A percentile compares a stretch with the other conserved stretches of the same genome.
These are phyloP conservation scores for Ascochyta viciae-villosae DNA, from an alignment of 2,329 filamentous ascomycete species.

Conservation along the genomic window DNA sequence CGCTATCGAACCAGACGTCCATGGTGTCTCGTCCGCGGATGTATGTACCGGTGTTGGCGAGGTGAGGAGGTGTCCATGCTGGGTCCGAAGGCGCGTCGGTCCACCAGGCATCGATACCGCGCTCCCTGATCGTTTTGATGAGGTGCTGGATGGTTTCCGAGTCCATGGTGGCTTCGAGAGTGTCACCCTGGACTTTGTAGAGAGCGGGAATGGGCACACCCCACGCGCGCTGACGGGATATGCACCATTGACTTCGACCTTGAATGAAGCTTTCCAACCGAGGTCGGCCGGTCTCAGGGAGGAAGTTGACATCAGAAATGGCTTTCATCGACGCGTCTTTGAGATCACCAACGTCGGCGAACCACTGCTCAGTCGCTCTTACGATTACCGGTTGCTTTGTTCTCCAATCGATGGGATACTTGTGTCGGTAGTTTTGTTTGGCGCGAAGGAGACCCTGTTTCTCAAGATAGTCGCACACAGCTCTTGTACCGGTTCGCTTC, in stretches of 20 bases:
- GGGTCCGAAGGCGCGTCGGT: slow-evolving; percentile 77
- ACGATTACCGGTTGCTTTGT: slow-evolving; percentile 92
- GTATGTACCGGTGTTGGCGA: slow-evolving; percentile 65
- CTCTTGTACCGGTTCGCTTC: slow-evolving; percentile 61
- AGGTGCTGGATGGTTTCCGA: slow-evolving; percentile 83
- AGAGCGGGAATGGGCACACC: slow-evolving; percentile 94
- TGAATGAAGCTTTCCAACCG: slow-evolving; percentile 86
- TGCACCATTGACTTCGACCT: slow-evolving; percentile 94
- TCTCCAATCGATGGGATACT: slow-evolving; percentile 98
- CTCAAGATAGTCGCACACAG: slow-evolving; percentile 73
- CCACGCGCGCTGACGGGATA: slow-evolving; percentile 94
- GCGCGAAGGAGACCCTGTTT: slow-evolving; percentile 64
- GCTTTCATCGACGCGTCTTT: slow-evolving; percentile 75
- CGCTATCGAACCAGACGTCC: slow-evolving; percentile 99
- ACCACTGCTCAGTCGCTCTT: slow-evolving; percentile 95
- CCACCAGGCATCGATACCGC: slow-evolving; percentile 95
- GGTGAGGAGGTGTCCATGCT: slow-evolving; percentile 74
- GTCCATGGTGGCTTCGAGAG: slow-evolving; percentile 73
- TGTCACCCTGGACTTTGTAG: slow-evolving; percentile 72
- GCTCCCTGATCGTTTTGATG: slow-evolving; percentile 75
- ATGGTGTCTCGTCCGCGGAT: slow-evolving; percentile 89
- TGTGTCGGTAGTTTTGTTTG: slow-evolving; percentile 78
- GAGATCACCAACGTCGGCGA: slow-evolving; percentile 87
- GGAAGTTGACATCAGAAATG: slow-evolving; percentile 75
- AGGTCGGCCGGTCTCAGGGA: slow-evolving; percentile 75